These are phyloP conservation scores for Puccinellia tenuiflora DNA, from an alignment of 176 grass and related monocot genomes.

Conservation along the genomic window DNA sequence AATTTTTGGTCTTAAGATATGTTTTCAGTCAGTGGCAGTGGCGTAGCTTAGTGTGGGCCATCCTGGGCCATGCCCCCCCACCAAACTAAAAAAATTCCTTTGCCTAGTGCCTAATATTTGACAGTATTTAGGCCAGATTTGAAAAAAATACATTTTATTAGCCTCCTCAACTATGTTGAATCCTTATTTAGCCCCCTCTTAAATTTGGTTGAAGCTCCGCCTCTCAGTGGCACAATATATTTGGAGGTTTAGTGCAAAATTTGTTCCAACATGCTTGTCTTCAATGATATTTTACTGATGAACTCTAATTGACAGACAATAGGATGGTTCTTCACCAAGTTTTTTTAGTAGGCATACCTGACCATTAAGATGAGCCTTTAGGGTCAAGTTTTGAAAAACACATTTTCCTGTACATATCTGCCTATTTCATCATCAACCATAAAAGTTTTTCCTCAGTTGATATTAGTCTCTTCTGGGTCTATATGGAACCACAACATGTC, in stretches of 20 bases:
- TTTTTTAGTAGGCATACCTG: background rate
- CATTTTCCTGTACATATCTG: constrained; percentile 1
- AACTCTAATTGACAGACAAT: background rate
- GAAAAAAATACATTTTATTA: no score
- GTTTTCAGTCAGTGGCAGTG: background rate
- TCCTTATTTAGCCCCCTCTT: no score
- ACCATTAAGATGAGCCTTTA: background rate
- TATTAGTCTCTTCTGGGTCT: background rate
- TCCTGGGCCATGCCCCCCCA: no score
- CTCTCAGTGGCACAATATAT: background rate
- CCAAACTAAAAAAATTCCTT: no score
- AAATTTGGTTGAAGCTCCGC: no score
- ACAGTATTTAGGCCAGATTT: no score
- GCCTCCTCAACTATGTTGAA: no score
- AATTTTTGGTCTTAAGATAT: background rate
- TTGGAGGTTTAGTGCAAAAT: background rate
- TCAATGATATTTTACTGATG: constrained; percentile 6
- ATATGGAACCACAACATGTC: background rate
- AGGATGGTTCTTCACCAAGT: background rate
- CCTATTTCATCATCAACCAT: background rate
- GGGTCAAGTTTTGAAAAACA: background rate
- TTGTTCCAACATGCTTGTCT: constrained; percentile 2
- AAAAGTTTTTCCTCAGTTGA: constrained; percentile 16
- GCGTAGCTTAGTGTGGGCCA: no score
- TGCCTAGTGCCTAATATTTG: no score